Evolutionary conservation across 2,329 filamentous ascomycete species (phyloP), one percentile per base, ranked within the genome.

Genomic region (Scedosporium dehoogii): DNA sequence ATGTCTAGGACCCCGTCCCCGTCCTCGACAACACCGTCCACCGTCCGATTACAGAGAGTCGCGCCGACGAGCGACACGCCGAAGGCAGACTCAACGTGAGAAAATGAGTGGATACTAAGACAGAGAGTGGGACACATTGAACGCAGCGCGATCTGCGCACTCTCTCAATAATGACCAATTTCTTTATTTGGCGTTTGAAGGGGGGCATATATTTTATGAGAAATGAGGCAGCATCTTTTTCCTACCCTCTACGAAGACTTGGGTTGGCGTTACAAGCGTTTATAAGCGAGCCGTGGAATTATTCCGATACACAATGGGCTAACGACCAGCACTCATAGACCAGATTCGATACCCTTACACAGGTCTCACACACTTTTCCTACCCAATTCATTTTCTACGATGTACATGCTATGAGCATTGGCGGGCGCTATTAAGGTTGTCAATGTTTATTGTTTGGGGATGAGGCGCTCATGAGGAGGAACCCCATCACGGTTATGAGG

Each of bases 1-100:
- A 85, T 85, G 79, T 74, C 76, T 23, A 73, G 73, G 58, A 70
- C 73, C 27, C 71, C 74, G 14, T 71, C 55, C 12, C 48, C 56
- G 21, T 55, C 51, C 18, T 55, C 60, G 6, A 27, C 57, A 9
- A 6, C 60, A n/a, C 33, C 21, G 2, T 62, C 60, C 10, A 62
- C 33, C 6, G 53, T 58, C 51, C 51, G 33, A 21, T 16, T 62
- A 12, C 38, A 58, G 23, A 57, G 53, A 29, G 58, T 46, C 18
- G 51, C 48, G 9, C 18, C 51, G 23, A 62, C 38, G 14, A 41
- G 38, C 25, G 48, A 55, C 25, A 25, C 23, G 29, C 27, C 59
- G 14, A 51, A 42, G 14, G 42, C 44, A 16, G 14, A 38, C 21
- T 27, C 25, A 51, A 29, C 29, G 21, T 44, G 25, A 27, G 25